These are phyloP conservation scores for Cryphonectria parasitica DNA, from an alignment of 2,329 filamentous ascomycete genomes.

Conservation along the genomic window DNA sequence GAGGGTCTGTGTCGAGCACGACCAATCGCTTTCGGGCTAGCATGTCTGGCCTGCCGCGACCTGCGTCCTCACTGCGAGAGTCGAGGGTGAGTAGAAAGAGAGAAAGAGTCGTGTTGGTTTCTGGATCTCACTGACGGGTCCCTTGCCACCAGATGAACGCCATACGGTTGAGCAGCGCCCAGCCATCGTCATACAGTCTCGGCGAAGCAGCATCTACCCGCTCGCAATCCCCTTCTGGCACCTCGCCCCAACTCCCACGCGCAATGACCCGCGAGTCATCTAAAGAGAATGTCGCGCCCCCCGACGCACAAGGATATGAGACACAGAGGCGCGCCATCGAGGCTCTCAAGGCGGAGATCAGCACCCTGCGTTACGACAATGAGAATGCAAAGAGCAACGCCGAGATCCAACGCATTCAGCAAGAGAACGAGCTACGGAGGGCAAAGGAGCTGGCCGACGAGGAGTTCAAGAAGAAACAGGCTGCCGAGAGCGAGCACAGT, in stretches of 20 bases:
- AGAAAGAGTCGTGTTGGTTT: too few relatives aligned
- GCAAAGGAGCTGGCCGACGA: conserved; percentile 80
- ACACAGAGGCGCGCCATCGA: conserved; percentile 65
- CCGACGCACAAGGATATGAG: conserved; percentile 63
- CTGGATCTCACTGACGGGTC: background rate
- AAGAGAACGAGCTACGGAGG: conserved; percentile 83
- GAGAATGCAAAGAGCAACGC: conserved; percentile 87
- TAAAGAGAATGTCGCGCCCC: conserved; percentile 63
- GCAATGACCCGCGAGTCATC: conserved; percentile 60
- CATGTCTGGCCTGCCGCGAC: conserved; percentile 34
- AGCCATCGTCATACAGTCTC: conserved; percentile 44
- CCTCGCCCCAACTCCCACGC: conserved; percentile 35
- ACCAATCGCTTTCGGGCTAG: conserved; percentile 35
- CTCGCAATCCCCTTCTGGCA: conserved; percentile 21
- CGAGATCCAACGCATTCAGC: conserved; percentile 76
- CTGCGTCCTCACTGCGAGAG: conserved; percentile 35
- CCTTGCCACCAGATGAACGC: conserved; percentile 32
- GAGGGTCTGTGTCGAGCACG: conserved; percentile 32
- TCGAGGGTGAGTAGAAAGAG: conserved; percentile 35
- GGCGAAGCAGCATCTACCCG: conserved; percentile 38
- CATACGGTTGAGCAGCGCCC: conserved; percentile 36
- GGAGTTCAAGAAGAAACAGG: conserved; percentile 72
- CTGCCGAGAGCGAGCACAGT: conserved; percentile 59
- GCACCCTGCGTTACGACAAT: conserved; percentile 84
- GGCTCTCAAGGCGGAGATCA: conserved; percentile 86